A percentile compares a stretch with the other conserved stretches of the same genome.
phyloP scores from a whole-genome alignment of 768 basidiomycete genomes.

The Hortiboletus campestris region DNA sequence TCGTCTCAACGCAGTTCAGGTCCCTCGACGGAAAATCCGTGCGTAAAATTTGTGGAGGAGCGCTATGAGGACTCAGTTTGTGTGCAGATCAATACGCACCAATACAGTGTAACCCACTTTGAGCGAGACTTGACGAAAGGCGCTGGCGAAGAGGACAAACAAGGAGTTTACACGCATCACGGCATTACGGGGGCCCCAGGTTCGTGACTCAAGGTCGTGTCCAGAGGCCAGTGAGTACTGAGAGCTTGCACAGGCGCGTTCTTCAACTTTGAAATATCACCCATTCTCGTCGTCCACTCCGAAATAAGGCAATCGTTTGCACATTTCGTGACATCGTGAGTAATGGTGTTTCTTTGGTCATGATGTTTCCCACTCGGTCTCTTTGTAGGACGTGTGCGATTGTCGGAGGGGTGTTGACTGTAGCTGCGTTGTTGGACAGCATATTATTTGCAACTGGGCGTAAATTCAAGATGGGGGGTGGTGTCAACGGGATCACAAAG shows the following conservation, averaged over 20 bases:
- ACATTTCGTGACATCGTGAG: slow-evolving; percentile 96
- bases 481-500: slow-evolving; percentile 30
- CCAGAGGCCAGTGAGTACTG: background rate
- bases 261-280: slow-evolving; percentile 96
- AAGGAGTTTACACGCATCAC: slow-evolving; percentile 73
- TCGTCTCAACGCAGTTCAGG: slow-evolving; percentile 92
- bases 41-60: slow-evolving; percentile 24
- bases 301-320: slow-evolving; percentile 95
- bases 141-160: slow-evolving; percentile 50
- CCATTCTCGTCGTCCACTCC: slow-evolving; percentile 88
- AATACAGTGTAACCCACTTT: slow-evolving; percentile 95
- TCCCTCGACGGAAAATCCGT: slow-evolving; percentile 74
- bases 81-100: slow-evolving; percentile 76
- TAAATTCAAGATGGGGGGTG: slow-evolving; percentile 61
- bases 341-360: slow-evolving; percentile 12
- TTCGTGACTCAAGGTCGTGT: slow-evolving; percentile 11
- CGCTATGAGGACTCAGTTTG: slow-evolving; percentile 3
- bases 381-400: slow-evolving; percentile 86
- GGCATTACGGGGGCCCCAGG: slow-evolving; percentile 73
- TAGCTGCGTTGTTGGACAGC: slow-evolving; percentile 86
- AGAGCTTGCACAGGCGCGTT: slow-evolving; percentile 56
- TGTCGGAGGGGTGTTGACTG: slow-evolving; percentile 94
- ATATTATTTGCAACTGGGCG: slow-evolving; percentile 81
- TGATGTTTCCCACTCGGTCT: background rate
- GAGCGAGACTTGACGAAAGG: slow-evolving; percentile 85